Base-by-base conservation (phyloP, 2,329 filamentous ascomycete genomes). In the Xylaria sp. region DNA sequence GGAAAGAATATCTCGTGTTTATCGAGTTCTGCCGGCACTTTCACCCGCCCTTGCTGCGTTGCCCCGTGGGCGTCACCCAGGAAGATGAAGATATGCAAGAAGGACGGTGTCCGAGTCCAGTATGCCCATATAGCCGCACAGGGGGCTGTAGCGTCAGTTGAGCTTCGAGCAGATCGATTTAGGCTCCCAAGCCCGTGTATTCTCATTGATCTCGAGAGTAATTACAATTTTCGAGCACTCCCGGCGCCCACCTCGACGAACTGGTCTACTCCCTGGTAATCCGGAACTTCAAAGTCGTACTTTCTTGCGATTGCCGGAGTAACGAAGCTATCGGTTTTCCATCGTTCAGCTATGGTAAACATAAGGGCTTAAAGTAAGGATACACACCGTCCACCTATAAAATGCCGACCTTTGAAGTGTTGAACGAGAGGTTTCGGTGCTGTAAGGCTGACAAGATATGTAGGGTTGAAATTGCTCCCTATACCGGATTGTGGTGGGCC, bases 361-460 rank as follows among this genome's bases (percentile, higher is more conserved):
- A 55, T 33, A 49, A 25, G 35, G 21, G 38, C 40, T 33, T 40
- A 33, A n/a, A 64, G 28, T 54, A 60, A 40, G 51, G 63, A 70
- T 73, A 78, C 83, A 72, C 79, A 90, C 85, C 92, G 83, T 57
- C 95, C 95, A 7, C 95, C 95, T 58, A 99, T 78, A 73, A 98
- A 99, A 80, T 99, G 95, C 49, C 92, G 86, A 1, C 94, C 95
- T 66, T 82, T 87, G 76, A 97, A 99, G 75, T 88, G 87, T 76
- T 89, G 90, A 6, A 92, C 90, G 64, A 97, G 80, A 6, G 94
- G 94, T 79, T 99, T 99, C 2, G 95, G 93, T 9, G 95, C 95
- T 50, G 94, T 97, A 73, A 99, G 80, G 74, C 92, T 96, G 69
- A 99, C 88, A 61, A 99, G 80, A 19, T 89, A 88, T 35, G 84